Percentiles rank a stretch among this genome's conserved stretches.
phyloP scores from a whole-genome alignment of 108 stramenopile genomes.

The Mayamaea pseudoterrestris region DNA sequence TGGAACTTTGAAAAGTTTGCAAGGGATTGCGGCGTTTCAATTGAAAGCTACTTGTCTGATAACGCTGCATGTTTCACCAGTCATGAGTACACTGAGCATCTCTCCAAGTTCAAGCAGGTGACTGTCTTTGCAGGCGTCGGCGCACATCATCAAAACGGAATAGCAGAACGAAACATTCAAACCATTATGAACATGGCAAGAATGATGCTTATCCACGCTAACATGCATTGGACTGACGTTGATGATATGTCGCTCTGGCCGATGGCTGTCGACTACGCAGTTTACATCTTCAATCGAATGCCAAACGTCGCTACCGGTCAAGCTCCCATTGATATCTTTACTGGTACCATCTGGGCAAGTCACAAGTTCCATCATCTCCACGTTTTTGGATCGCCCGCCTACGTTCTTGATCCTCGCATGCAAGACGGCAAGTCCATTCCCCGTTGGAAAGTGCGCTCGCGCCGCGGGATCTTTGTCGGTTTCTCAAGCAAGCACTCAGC shows the following conservation, averaged over 20 bases:
- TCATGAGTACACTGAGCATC: neutral
- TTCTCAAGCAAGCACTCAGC: neutral
- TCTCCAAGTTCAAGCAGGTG: slow-evolving; percentile 11
- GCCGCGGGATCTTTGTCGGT: slow-evolving; percentile 3
- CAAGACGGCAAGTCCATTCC: slow-evolving; percentile 12
- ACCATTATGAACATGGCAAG: slow-evolving; percentile 11
- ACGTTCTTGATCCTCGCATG: slow-evolving; percentile 7
- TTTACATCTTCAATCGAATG: neutral
- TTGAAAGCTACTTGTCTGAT: slow-evolving; percentile 1
- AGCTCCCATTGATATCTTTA: slow-evolving; percentile 14
- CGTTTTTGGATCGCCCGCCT: slow-evolving; percentile 24
- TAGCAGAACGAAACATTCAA: slow-evolving; percentile 19
- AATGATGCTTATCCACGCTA: slow-evolving; percentile 17
- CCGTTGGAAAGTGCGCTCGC: slow-evolving; percentile 11
- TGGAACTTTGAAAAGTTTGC: neutral
- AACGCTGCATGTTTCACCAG: slow-evolving; percentile 4
- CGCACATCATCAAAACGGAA: slow-evolving; percentile 18
- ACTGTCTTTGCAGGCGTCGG: slow-evolving; percentile 24
- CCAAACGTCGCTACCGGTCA: neutral
- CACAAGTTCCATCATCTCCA: slow-evolving; percentile 3
- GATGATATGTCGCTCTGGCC: neutral
- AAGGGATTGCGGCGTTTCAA: slow-evolving; percentile 9
- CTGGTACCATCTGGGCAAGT: slow-evolving; percentile 1
- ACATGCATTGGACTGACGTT: slow-evolving; percentile 11
- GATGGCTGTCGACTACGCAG: slow-evolving; percentile 1